These are phyloP conservation scores for Leishmania turanica DNA, from an alignment of 208 protist species.

Conservation along the genomic window DNA sequence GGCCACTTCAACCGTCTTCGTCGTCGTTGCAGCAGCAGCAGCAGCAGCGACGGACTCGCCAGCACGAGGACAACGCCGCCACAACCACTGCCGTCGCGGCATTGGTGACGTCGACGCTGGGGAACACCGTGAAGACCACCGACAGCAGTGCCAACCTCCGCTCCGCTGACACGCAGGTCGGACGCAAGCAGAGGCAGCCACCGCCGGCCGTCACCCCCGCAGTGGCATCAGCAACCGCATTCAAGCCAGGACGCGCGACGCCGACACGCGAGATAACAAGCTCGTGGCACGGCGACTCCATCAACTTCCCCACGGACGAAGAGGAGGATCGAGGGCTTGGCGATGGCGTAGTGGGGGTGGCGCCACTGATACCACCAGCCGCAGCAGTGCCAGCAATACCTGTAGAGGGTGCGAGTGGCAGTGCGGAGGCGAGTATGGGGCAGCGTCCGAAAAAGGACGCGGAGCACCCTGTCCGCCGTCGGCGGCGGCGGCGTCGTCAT, in stretches of 20 bases:
- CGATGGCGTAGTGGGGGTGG: background rate
- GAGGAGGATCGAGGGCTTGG: background rate
- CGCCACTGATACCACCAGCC: background rate
- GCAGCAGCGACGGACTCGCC: background rate
- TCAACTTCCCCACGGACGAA: slow-evolving; percentile 10
- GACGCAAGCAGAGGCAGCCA: background rate
- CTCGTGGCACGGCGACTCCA: slow-evolving; percentile 11
- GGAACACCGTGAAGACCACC: background rate
- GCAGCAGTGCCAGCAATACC: background rate
- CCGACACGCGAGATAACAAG: background rate
- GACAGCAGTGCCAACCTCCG: background rate
- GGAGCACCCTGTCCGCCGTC: background rate
- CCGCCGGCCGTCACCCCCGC: background rate
- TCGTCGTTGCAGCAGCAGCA: background rate
- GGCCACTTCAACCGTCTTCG: background rate
- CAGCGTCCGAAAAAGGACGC: background rate
- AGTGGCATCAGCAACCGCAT: background rate
- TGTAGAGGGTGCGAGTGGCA: background rate
- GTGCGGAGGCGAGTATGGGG: background rate
- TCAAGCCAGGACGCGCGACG: background rate
- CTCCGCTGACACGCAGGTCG: background rate
- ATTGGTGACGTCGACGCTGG: background rate
- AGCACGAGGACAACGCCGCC: background rate
- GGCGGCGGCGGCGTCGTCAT: background rate
- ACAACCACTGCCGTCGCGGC: too few species aligned